A percentile compares a stretch with the other conserved stretches of the same genome.
Evolutionary conservation across 495 filamentous ascomycete species (phyloP).

Genomic region (Hapsidospora chrysogenum): DNA sequence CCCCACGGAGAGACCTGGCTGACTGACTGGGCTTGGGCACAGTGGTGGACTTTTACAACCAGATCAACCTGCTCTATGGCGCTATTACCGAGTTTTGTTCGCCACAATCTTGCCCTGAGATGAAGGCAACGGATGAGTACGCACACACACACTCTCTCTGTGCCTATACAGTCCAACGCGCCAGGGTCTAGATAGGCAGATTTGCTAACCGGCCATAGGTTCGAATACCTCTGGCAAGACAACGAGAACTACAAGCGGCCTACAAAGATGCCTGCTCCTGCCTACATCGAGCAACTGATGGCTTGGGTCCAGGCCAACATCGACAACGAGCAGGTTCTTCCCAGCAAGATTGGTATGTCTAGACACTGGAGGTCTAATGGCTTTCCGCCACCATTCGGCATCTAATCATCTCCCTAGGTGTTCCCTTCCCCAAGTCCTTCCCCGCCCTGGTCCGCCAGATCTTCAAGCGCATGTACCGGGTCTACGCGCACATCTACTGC

Average conservation of each 20-base stretch:
- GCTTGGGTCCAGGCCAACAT: constrained; percentile 89
- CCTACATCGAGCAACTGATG: constrained; percentile 96
- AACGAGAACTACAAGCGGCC: constrained; percentile 80
- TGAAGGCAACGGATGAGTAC: constrained; percentile 98
- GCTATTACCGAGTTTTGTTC: constrained; percentile 99
- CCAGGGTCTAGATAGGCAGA: background rate
- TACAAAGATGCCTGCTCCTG: constrained; percentile 93
- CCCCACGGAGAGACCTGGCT: background rate
- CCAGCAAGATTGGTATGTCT: constrained; percentile 64
- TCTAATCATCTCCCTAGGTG: constrained; percentile 34
- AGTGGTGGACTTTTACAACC: constrained; percentile 99
- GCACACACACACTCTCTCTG: too few relatives aligned
- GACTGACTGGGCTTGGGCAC: constrained; percentile 4
- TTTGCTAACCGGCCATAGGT: constrained; percentile 32
- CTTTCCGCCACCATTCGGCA: background rate
- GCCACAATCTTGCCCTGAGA: constrained; percentile 88
- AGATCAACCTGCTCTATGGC: constrained; percentile 96
- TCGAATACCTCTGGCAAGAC: constrained; percentile 99
- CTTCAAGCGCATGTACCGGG: constrained; percentile 95
- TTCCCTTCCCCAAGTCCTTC: constrained; percentile 91
- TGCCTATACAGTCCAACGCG: background rate
- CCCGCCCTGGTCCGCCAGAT: constrained; percentile 74
- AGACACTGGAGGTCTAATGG: background rate
- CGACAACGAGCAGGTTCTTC: constrained; percentile 89
- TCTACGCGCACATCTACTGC: constrained; percentile 99